Evolutionary conservation across 164 flowering plant species (phyloP).

Genomic region (Umbilicus rupestris): DNA sequence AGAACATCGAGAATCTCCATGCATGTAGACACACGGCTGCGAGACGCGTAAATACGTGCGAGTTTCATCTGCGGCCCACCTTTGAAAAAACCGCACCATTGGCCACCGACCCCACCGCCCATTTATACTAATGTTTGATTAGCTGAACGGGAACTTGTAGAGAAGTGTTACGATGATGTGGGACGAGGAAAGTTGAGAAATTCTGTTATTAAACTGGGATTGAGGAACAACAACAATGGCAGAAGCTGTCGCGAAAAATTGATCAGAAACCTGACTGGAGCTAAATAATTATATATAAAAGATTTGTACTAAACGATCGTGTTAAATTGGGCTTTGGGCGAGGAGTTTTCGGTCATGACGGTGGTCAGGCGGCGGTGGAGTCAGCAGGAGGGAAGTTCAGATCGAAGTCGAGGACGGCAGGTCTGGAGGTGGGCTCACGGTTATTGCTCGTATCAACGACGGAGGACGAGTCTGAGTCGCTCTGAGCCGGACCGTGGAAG

Average conservation of each 20-base stretch:
- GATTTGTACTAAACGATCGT: neutral
- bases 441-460: slow-evolving; percentile 22
- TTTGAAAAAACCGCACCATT: neutral
- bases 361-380: slow-evolving; percentile 12
- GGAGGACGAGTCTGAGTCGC: slow-evolving; percentile 41
- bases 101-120: neutral
- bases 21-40: neutral
- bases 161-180: neutral
- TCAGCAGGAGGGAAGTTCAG: slow-evolving; percentile 23
- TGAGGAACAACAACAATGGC: neutral
- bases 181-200: neutral
- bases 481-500: slow-evolving; percentile 13
- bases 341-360: neutral
- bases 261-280: neutral
- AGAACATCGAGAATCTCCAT: neutral
- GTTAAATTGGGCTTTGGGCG: neutral
- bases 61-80: neutral
- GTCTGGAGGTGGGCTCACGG: neutral
- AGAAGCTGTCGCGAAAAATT: neutral
- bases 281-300: neutral
- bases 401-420: slow-evolving; percentile 14
- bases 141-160: no score
- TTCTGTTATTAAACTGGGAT: no score
- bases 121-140: no score
- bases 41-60: neutral